These are phyloP conservation scores for Neurospora tetraspora DNA, from an alignment of 495 filamentous ascomycete species.

Conservation along the genomic window DNA sequence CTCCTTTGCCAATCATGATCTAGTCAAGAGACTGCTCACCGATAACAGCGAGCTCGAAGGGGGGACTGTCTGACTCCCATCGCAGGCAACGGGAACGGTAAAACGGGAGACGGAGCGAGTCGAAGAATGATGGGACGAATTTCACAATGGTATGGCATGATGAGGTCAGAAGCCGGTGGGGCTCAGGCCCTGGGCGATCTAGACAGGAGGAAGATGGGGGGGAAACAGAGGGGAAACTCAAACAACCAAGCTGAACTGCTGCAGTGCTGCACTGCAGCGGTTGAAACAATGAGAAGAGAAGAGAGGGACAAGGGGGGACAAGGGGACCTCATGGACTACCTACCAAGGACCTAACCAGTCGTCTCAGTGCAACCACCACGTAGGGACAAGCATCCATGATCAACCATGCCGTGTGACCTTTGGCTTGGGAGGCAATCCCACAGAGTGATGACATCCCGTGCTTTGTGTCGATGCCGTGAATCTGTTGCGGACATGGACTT, in stretches of 20 bases:
- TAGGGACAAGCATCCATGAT: background rate
- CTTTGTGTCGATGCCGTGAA: conserved; percentile 1
- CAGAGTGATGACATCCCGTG: conserved; percentile 12
- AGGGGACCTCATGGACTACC: background rate
- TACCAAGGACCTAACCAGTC: too few relatives aligned
- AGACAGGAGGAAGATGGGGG: background rate
- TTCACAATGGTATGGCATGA: background rate
- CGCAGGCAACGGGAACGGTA: too few relatives aligned
- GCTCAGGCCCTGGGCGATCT: background rate
- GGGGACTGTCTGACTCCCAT: background rate
- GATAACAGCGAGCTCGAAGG: background rate
- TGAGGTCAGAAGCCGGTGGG: background rate
- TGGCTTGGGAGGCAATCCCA: background rate
- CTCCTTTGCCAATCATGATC: background rate
- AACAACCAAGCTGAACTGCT: background rate
- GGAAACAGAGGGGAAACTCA: background rate
- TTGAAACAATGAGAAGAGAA: background rate
- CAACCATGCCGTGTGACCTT: conserved; percentile 3
- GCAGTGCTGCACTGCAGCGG: background rate
- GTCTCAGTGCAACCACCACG: background rate
- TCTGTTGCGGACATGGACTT: background rate
- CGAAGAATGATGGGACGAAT: background rate
- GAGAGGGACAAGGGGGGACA: background rate
- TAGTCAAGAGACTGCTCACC: background rate
- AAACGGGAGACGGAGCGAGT: background rate